Percentiles rank a stretch among this genome's conserved stretches.
Conservation (phyloP, 1,284 basidiomycete genomes). For the Trichosporon asahii region DNA sequence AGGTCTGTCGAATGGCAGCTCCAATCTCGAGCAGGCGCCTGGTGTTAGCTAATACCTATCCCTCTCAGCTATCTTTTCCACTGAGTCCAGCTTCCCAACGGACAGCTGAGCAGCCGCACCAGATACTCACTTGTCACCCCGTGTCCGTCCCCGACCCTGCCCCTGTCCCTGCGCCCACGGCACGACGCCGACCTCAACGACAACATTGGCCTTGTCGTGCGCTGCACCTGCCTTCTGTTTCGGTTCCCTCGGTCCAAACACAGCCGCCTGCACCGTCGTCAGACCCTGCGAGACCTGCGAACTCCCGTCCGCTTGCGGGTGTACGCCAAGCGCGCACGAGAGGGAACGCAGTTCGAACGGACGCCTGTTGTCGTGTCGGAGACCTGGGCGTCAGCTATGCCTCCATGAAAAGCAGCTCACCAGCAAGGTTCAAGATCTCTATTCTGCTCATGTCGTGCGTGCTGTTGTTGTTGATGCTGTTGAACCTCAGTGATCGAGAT, state of each 20-base stretch:
- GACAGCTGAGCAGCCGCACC: too few relatives aligned
- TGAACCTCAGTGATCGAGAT: neutral
- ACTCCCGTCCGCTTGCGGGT: conserved; percentile 76
- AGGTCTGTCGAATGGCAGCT: conserved; percentile 82
- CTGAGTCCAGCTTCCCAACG: too few relatives aligned
- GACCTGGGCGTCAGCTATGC: conserved; percentile 39
- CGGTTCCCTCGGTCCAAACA: conserved; percentile 88
- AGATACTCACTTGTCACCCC: conserved; percentile 76
- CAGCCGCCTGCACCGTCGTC: conserved; percentile 77
- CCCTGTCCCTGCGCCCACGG: conserved; percentile 78
- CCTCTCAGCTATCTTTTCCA: too few relatives aligned
- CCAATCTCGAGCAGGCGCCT: conserved; percentile 88
- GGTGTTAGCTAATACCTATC: conserved; percentile 13
- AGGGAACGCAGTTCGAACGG: conserved; percentile 86
- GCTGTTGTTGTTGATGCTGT: conserved; percentile 6
- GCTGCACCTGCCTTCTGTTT: conserved; percentile 67
- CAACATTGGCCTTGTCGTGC: conserved; percentile 77
- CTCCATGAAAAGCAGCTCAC: conserved; percentile 7
- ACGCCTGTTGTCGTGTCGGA: conserved; percentile 82
- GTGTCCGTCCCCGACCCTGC: conserved; percentile 56
- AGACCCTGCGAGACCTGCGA: conserved; percentile 82
- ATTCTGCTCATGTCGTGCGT: conserved; percentile 14
- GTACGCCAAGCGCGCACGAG: conserved; percentile 69
- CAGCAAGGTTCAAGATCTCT: conserved; percentile 28
- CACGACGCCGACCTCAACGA: conserved; percentile 78